phyloP scores from a whole-genome alignment of 345 rosid genomes.

The Linum usitatissimum region DNA sequence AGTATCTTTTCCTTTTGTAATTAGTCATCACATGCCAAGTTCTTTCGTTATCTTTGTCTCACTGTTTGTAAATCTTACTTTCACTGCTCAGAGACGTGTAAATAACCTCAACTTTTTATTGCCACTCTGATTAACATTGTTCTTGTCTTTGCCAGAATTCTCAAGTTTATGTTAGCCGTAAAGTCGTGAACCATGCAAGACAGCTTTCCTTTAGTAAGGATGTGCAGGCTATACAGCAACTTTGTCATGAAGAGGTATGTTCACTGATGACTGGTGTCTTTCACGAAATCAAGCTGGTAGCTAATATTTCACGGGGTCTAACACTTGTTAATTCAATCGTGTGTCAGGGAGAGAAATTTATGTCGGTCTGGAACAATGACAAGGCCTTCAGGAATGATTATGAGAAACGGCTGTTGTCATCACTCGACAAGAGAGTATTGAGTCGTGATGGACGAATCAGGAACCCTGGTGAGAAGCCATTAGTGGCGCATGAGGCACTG shows the following conservation, averaged over 20 bases:
- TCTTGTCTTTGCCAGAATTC: conserved; percentile 37
- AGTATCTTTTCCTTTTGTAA: conserved; percentile 1
- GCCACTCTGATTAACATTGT: not conserved
- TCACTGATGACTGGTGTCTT: not conserved
- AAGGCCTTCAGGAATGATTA: conserved; percentile 81
- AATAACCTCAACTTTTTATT: not conserved
- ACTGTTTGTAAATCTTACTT: not conserved
- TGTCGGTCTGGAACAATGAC: conserved; percentile 56
- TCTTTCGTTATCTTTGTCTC: not conserved
- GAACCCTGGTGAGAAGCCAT: conserved; percentile 53
- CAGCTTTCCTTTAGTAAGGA: conserved; percentile 54
- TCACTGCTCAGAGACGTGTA: too few relatives aligned
- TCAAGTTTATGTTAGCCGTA: conserved; percentile 33
- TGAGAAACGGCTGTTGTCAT: conserved; percentile 51
- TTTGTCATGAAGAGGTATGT: conserved; percentile 40
- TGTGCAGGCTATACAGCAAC: conserved; percentile 43
- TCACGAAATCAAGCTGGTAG: too few relatives aligned
- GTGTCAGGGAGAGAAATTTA: conserved; percentile 60
- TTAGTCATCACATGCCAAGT: not conserved
- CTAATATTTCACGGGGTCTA: too few relatives aligned
- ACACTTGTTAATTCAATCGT: not conserved
- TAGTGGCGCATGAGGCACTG: conserved; percentile 30
- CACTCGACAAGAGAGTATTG: conserved; percentile 49
- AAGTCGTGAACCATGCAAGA: conserved; percentile 41
- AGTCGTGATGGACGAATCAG: conserved; percentile 63